Percentiles rank a stretch among this genome's conserved stretches.
Conservation (phyloP, 2,329 filamentous ascomycete genomes). For the Davidsoniella neocaledoniae region DNA sequence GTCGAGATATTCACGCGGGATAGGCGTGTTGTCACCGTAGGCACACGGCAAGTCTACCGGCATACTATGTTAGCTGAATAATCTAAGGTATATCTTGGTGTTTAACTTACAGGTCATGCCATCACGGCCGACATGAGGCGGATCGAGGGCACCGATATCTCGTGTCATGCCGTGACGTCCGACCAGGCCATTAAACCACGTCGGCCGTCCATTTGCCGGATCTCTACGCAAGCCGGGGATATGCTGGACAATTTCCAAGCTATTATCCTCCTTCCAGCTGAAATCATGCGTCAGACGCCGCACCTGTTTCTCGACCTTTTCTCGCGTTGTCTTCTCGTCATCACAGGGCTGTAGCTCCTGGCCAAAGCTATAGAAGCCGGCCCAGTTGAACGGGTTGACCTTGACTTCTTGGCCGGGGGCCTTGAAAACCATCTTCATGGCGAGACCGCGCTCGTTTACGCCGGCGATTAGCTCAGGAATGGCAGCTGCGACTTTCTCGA, state of each 20-base stretch:
- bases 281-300: slow-evolving; percentile 12
- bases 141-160: slow-evolving; percentile 14
- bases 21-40: slow-evolving; percentile 13
- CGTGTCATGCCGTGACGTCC: slow-evolving; percentile 13
- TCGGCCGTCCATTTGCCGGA: slow-evolving; percentile 8
- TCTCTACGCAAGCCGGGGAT: slow-evolving; percentile 13
- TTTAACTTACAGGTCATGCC: slow-evolving; percentile 13
- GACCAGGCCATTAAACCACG: slow-evolving; percentile 14
- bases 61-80: no score
- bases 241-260: slow-evolving; percentile 13
- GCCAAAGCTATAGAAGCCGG: slow-evolving; percentile 17
- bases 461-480: slow-evolving; percentile 14
- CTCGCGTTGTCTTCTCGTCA: slow-evolving; percentile 6
- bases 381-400: slow-evolving; percentile 14
- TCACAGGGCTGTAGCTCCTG: slow-evolving; percentile 15
- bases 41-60: slow-evolving; percentile 12
- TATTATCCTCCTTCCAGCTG: slow-evolving; percentile 12
- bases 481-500: slow-evolving; percentile 10
- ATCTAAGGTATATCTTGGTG: not conserved
- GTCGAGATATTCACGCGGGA: slow-evolving; percentile 11
- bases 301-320: slow-evolving; percentile 13
- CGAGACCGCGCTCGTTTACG: slow-evolving; percentile 12
- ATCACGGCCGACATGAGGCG: slow-evolving; percentile 13
- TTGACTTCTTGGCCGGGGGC: slow-evolving; percentile 13
- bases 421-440: slow-evolving; percentile 15